Conservation (phyloP, 176 grass and related monocot species). For the Oryza brachyantha region DNA sequence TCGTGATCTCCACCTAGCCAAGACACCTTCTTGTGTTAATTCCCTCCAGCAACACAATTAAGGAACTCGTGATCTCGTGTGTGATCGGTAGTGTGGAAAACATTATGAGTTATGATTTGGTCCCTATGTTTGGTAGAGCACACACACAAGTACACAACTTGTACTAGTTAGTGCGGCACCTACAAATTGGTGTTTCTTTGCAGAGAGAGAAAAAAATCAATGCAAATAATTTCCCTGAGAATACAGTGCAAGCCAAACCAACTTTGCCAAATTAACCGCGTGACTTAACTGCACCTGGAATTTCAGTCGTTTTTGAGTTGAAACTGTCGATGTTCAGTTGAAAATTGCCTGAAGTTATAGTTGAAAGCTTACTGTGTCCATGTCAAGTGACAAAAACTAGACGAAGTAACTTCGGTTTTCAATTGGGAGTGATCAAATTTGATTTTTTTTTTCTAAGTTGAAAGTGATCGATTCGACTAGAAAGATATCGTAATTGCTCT, state of each 20-base stretch:
- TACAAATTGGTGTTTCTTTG: background rate
- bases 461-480: too few relatives aligned
- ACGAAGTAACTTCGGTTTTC: background rate
- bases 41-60: background rate
- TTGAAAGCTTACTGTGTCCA: background rate
- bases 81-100: background rate
- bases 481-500: background rate
- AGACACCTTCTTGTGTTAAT: background rate
- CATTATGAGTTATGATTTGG: constrained; percentile 17
- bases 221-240: background rate
- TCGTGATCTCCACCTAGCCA: background rate
- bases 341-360: background rate
- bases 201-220: background rate
- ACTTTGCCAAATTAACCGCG: background rate
- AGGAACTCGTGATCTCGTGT: constrained; percentile 39
- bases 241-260: background rate
- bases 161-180: constrained; percentile 7
- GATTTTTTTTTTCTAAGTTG: too few relatives aligned
- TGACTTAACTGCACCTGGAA: background rate
- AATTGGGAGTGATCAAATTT: background rate
- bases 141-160: background rate
- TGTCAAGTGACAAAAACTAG: background rate
- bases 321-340: background rate
- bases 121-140: constrained; percentile 12
- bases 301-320: background rate